A percentile compares a stretch with the other conserved stretches of the same genome.
Conservation (phyloP, 768 basidiomycete genomes). For the Rhodotorula paludigena region DNA sequence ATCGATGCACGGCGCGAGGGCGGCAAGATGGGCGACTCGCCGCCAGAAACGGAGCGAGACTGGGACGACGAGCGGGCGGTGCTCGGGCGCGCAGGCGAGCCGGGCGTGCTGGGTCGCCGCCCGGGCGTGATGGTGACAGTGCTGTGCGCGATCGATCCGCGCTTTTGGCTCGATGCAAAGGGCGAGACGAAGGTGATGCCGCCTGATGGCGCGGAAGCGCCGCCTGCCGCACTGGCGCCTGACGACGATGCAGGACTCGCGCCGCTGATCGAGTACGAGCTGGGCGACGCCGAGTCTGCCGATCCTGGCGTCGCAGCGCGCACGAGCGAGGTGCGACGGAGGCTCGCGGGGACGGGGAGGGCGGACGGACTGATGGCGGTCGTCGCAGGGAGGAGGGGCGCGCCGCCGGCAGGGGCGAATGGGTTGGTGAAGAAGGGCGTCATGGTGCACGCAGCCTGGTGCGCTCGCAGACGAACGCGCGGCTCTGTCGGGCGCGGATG, state of each 20-base stretch:
- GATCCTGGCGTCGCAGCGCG: not conserved
- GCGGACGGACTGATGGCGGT: not conserved
- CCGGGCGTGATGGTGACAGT: constrained; percentile 1
- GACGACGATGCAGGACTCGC: no score
- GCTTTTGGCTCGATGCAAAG: constrained; percentile 2
- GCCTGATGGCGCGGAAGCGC: not conserved
- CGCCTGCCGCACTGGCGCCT: not conserved
- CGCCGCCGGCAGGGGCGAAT: constrained; percentile 3
- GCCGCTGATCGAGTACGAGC: not conserved
- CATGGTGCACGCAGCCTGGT: not conserved
- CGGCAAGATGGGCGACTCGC: constrained; percentile 5
- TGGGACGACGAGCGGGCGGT: constrained; percentile 3
- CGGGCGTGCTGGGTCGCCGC: constrained; percentile 13
- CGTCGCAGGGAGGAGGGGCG: not conserved
- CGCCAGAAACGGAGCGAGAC: not conserved
- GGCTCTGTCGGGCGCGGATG: no score
- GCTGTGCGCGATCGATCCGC: constrained; percentile 9
- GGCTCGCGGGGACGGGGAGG: not conserved
- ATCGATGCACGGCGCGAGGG: constrained; percentile 18
- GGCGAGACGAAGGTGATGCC: constrained; percentile 30
- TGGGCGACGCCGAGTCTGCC: not conserved
- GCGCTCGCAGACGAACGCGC: no score
- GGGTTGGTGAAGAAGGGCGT: constrained; percentile 32
- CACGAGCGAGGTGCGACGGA: constrained; percentile 16
- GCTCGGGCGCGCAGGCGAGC: constrained; percentile 4